A percentile compares a stretch with the other conserved stretches of the same genome.
Conservation (phyloP, 2,329 filamentous ascomycete species). For the Cordyceps farinosa region DNA sequence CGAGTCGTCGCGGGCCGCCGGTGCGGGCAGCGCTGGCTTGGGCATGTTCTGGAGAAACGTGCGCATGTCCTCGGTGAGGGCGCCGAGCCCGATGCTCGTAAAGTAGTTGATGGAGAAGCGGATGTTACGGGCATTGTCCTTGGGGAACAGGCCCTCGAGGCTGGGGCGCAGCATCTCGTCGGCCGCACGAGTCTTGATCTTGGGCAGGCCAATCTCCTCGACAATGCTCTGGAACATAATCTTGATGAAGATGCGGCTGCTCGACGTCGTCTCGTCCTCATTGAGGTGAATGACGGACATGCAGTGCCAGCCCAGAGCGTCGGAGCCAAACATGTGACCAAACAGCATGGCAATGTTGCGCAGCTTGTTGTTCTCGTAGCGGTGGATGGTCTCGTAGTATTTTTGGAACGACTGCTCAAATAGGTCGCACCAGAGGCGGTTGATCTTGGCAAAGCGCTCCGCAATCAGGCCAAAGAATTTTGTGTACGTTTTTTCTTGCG, state of each 20-base stretch:
- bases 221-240: constrained; percentile 91
- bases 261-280: constrained; percentile 94
- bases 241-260: constrained; percentile 97
- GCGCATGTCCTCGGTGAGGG: constrained; percentile 91
- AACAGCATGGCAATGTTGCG: constrained; percentile 96
- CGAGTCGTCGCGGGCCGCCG: constrained; percentile 51
- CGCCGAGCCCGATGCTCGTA: constrained; percentile 94
- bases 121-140: constrained; percentile 82
- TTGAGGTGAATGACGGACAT: constrained; percentile 83
- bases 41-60: constrained; percentile 86
- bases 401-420: constrained; percentile 88
- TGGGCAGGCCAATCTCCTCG: constrained; percentile 80
- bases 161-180: constrained; percentile 76
- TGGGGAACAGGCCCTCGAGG: constrained; percentile 84
- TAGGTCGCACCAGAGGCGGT: constrained; percentile 87
- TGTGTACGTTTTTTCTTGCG: constrained; percentile 93
- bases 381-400: constrained; percentile 96
- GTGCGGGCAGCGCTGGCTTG: constrained; percentile 72
- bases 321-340: constrained; percentile 81
- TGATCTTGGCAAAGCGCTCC: constrained; percentile 93
- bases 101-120: constrained; percentile 99
- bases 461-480: constrained; percentile 96
- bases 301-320: constrained; percentile 90
- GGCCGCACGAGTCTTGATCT: constrained; percentile 69
- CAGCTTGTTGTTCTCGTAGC: constrained; percentile 91